phyloP scores from a whole-genome alignment of 164 flowering plant genomes.

The Kingdonia uniflora region DNA sequence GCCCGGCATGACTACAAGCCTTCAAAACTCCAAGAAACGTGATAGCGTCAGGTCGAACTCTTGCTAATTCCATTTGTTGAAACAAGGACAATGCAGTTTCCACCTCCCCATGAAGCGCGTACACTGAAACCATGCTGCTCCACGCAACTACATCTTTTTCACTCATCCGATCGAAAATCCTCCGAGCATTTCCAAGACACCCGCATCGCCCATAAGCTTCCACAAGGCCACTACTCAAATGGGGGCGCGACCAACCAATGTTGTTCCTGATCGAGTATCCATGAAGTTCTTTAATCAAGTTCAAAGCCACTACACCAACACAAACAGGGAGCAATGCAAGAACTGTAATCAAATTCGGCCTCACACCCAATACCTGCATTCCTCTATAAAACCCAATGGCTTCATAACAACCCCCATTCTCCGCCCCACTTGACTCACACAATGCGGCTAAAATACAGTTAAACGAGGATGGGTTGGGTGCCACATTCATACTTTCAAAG shows the following conservation, averaged over 20 bases:
- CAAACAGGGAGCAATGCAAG: slow-evolving; percentile 49
- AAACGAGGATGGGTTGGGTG: slow-evolving; percentile 36
- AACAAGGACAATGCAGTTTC: slow-evolving; percentile 31
- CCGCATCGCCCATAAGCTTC: slow-evolving; percentile 73
- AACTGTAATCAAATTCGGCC: slow-evolving; percentile 46
- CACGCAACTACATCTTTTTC: slow-evolving; percentile 65
- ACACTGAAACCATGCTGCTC: slow-evolving; percentile 62
- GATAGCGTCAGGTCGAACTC: slow-evolving; percentile 49
- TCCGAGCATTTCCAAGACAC: slow-evolving; percentile 25
- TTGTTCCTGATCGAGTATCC: slow-evolving; percentile 37
- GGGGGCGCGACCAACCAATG: slow-evolving; percentile 24
- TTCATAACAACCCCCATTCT: slow-evolving; percentile 27
- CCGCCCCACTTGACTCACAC: slow-evolving; percentile 4
- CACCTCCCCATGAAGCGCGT: slow-evolving; percentile 61
- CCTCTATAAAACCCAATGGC: slow-evolving; percentile 38
- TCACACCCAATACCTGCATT: slow-evolving; percentile 48
- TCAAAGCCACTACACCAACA: slow-evolving; percentile 30
- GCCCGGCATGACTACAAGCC: slow-evolving; percentile 71
- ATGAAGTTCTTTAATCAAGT: slow-evolving; percentile 45
- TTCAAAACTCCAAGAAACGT: slow-evolving; percentile 58
- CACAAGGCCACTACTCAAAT: slow-evolving; percentile 48
- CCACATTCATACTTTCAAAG: slow-evolving; percentile 44
- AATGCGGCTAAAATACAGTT: slow-evolving; percentile 48
- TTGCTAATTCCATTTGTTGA: slow-evolving; percentile 37
- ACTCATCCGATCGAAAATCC: slow-evolving; percentile 28